Percentiles rank a stretch among this genome's conserved stretches.
These are phyloP conservation scores for Kodamaea neixiangensis DNA, from an alignment of 805 yeast genomes.

Conservation along the genomic window DNA sequence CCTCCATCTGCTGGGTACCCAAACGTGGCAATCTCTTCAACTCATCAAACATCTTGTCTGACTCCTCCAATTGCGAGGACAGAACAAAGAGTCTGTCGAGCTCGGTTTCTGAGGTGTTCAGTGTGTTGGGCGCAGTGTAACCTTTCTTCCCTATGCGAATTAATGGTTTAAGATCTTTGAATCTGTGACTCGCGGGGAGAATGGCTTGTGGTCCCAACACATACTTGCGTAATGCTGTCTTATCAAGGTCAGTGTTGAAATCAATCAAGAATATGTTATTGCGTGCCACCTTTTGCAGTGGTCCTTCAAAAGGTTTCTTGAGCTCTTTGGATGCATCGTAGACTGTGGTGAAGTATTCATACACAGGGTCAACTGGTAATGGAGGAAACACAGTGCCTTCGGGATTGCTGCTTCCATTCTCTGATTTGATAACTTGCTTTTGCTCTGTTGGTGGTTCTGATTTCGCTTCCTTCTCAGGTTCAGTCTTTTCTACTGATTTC, in stretches of 20 bases:
- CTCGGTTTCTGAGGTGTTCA: conserved; percentile 23
- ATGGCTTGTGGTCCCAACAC: conserved; percentile 65
- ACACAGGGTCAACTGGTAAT: neutral
- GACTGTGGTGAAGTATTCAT: conserved; percentile 1
- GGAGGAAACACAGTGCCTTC: conserved; percentile 24
- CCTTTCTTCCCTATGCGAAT: conserved; percentile 37
- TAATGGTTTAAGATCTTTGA: conserved; percentile 55
- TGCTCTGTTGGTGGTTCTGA: conserved; percentile 25
- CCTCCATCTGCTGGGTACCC: conserved; percentile 53
- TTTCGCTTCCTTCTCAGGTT: neutral
- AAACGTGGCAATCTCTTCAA: conserved; percentile 57
- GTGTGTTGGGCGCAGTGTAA: conserved; percentile 35
- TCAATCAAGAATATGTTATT: conserved; percentile 57
- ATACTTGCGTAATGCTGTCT: conserved; percentile 28
- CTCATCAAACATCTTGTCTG: conserved; percentile 42
- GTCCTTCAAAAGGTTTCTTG: conserved; percentile 56
- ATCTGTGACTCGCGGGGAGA: conserved; percentile 53
- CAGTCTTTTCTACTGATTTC: conserved; percentile 1
- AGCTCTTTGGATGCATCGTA: conserved; percentile 4
- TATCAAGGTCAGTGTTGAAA: conserved; percentile 36
- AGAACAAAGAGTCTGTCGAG: conserved; percentile 36
- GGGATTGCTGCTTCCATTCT: conserved; percentile 18
- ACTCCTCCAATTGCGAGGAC: conserved; percentile 36
- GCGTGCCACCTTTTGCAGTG: conserved; percentile 59
- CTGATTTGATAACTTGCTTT: neutral